Base-by-base conservation (phyloP, 163 green algal genomes). In the Scenedesmus sp. region DNA sequence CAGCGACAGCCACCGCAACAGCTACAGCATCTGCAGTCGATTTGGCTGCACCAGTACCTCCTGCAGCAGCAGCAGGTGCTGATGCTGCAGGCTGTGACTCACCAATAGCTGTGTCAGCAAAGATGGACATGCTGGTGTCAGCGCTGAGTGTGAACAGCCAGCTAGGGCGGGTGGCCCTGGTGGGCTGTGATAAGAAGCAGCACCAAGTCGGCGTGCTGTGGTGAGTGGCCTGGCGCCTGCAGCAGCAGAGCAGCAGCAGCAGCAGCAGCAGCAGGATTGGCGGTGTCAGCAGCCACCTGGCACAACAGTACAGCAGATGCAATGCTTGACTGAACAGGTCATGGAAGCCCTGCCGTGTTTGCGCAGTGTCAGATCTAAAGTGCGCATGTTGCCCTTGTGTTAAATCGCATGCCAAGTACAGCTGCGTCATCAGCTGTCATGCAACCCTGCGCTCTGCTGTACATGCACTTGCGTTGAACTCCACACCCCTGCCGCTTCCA, bases 61-160 rank as follows among this genome's bases (percentile, higher is more conserved):
- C 59, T 46, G 56, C 62, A 82, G 46, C 55, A 59, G 46, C 87
- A 70, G 54, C 57, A 34, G 7, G 16, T 2, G 59, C 12, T 20
- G 60, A 52, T 54, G 26, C 83, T 16, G 76, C 88, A 57, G 56
- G 59, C 23, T 92, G 52, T 10, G 64, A 89, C 0, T 4, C 66
- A 4, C 82, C 62, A n/a, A 20, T 84, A 4, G 66, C 82, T n/a
- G 82, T 89, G 54, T 92, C 82, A 82, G 82, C 88, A 9, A 92
- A 92, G 88, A n/a, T 93, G 2, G 86, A 93, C 54, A 93, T 93
- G 90, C 13, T 82, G 3, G 90, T 90, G 23, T 79, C 55, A 55
- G 70, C 23, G 52, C 26, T 93, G 34, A 60, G 64, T 81, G 46
- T 87, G n/a, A 64, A 54, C 84, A 74, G 70, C 62, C 56, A 87